phyloP scores from a whole-genome alignment of 176 grass and related monocot species.

The Tillandsia fasciculata region DNA sequence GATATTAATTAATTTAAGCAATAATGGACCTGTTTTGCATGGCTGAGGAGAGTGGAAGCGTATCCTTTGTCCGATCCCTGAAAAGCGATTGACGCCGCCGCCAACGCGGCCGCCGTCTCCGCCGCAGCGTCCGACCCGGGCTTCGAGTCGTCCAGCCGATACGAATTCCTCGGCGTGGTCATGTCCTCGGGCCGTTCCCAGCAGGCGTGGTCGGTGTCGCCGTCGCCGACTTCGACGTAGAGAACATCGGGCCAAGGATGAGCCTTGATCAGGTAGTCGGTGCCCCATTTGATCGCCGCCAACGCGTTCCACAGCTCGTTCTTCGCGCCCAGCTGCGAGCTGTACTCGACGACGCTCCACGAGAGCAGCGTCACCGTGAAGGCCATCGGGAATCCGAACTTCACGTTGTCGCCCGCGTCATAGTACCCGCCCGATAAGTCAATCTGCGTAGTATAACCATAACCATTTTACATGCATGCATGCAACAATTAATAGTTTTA shows the following conservation, averaged over 20 bases:
- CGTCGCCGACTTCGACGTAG: conserved; percentile 76
- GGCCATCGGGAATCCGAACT: conserved; percentile 63
- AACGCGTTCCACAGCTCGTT: conserved; percentile 41
- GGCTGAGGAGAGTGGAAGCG: conserved; percentile 29
- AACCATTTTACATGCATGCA: background rate
- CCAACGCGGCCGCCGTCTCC: conserved; percentile 60
- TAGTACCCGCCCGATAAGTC: conserved; percentile 66
- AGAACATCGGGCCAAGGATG: conserved; percentile 35
- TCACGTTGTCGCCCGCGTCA: conserved; percentile 69
- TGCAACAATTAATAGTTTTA: too few species aligned
- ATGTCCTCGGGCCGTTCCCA: conserved; percentile 92
- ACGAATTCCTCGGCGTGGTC: conserved; percentile 45
- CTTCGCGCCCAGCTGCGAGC: conserved; percentile 6
- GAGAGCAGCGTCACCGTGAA: conserved; percentile 50
- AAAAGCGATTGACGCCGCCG: conserved; percentile 45
- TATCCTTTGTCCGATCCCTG: background rate
- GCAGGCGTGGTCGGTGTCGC: conserved; percentile 64
- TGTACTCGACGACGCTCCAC: conserved; percentile 45
- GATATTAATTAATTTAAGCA: background rate
- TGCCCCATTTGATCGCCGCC: conserved; percentile 56
- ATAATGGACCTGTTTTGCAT: conserved; percentile 44
- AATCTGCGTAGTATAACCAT: conserved; percentile 15
- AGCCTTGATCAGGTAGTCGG: conserved; percentile 58
- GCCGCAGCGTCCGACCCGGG: conserved; percentile 66
- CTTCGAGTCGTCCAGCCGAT: conserved; percentile 19